phyloP scores from a whole-genome alignment of 345 rosid genomes.

The Sonneratia alba region DNA sequence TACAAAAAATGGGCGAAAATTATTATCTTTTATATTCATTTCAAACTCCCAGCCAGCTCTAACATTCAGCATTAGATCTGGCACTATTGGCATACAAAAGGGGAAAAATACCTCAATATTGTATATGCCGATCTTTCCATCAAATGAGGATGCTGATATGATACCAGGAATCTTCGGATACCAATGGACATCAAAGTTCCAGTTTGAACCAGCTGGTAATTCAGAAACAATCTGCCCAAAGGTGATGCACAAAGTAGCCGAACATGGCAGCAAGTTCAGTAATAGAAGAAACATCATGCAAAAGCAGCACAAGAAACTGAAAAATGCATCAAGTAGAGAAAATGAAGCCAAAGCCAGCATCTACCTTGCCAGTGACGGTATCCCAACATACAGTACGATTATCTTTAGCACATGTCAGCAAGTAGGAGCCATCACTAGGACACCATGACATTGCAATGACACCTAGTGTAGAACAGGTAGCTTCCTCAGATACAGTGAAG shows the following conservation, averaged over 20 bases:
- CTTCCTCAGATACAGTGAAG: not conserved
- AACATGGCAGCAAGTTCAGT: not conserved
- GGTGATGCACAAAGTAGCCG: not conserved
- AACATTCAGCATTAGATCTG: not conserved
- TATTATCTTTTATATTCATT: not conserved
- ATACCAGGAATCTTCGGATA: slow-evolving; percentile 93
- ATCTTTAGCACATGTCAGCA: slow-evolving; percentile 96
- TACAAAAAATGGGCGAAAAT: not conserved
- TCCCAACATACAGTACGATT: slow-evolving; percentile 98
- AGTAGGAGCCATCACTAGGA: slow-evolving; percentile 83
- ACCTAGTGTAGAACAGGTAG: slow-evolving; percentile 31
- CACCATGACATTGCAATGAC: slow-evolving; percentile 99
- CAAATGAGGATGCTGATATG: slow-evolving; percentile 94
- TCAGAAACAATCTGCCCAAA: slow-evolving; percentile 67
- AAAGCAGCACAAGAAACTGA: not conserved
- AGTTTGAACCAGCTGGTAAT: slow-evolving; percentile 88
- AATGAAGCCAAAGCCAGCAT: slow-evolving; percentile 8
- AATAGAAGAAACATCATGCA: not conserved
- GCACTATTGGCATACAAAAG: not conserved
- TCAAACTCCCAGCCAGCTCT: not conserved
- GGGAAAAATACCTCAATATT: slow-evolving; percentile 69
- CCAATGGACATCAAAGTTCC: slow-evolving; percentile 99
- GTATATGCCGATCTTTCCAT: slow-evolving; percentile 88
- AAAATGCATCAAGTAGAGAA: not conserved
- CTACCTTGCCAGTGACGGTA: slow-evolving; percentile 78